phyloP scores from a whole-genome alignment of 257 asterid species.

The Apocynum venetum region DNA sequence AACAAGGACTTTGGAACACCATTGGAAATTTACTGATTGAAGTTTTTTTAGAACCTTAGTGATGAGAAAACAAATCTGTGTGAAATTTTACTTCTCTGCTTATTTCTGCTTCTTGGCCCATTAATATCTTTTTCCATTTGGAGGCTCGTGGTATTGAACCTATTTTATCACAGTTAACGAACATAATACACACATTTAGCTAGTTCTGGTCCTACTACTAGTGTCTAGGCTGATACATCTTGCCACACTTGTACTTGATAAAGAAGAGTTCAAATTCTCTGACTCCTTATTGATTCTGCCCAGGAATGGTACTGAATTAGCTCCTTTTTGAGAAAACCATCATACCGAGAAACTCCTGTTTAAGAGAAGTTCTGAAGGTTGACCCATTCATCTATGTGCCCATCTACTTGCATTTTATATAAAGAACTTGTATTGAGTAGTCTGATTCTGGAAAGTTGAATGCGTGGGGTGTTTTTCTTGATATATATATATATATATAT shows the following conservation, averaged over 20 bases:
- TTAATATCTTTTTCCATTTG: background rate
- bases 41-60: background rate
- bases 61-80: background rate
- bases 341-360: background rate
- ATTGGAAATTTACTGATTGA: background rate
- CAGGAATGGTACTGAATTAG: background rate
- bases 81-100: background rate
- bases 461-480: background rate
- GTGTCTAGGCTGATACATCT: background rate
- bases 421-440: background rate
- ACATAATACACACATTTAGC: background rate
- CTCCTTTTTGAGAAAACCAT: background rate
- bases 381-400: background rate
- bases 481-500: too few species aligned
- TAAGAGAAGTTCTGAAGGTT: background rate
- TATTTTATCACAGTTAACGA: background rate
- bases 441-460: background rate
- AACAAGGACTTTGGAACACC: background rate
- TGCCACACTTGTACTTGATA: background rate
- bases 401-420: background rate
- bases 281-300: background rate
- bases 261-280: background rate
- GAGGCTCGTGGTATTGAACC: background rate
- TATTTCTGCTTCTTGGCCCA: background rate
- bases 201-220: background rate